phyloP scores from a whole-genome alignment of 345 rosid genomes.

The Euphorbia lathyris region DNA sequence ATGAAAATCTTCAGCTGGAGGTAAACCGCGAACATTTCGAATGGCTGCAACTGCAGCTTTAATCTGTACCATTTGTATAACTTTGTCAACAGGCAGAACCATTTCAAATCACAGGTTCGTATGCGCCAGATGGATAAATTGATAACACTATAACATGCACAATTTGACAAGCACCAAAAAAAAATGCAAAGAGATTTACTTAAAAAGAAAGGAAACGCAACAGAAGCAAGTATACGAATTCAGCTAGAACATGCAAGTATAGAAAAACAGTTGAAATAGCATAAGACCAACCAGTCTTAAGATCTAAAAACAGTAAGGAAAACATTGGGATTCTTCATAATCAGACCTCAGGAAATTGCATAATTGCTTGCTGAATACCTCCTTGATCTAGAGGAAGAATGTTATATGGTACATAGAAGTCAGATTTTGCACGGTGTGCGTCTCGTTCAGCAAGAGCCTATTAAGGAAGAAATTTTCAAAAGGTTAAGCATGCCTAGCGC shows the following conservation, averaged over 20 bases:
- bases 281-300: not conserved
- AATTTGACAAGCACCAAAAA: not conserved
- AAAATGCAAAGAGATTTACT: not conserved
- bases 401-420: slow-evolving; percentile 72
- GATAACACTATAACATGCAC: not conserved
- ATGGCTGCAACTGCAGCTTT: slow-evolving; percentile 74
- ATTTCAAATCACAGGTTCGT: not conserved
- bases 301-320: slow-evolving; percentile 15
- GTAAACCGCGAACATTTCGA: slow-evolving; percentile 58
- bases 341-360: slow-evolving; percentile 81
- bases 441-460: slow-evolving; percentile 72
- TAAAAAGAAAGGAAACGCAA: not conserved
- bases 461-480: slow-evolving; percentile 16
- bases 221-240: slow-evolving; percentile 6
- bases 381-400: slow-evolving; percentile 89
- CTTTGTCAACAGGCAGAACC: slow-evolving; percentile 22
- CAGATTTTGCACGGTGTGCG: slow-evolving; percentile 46
- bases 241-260: not conserved
- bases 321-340: slow-evolving; percentile 13
- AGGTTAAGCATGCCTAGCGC: not conserved
- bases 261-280: not conserved
- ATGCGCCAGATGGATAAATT: slow-evolving; percentile 13
- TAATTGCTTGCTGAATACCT: slow-evolving; percentile 76
- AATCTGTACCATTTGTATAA: slow-evolving; percentile 50
- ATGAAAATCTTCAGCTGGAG: slow-evolving; percentile 48